phyloP scores from a whole-genome alignment of 306 rosid genomes.

The Prunus padus region DNA sequence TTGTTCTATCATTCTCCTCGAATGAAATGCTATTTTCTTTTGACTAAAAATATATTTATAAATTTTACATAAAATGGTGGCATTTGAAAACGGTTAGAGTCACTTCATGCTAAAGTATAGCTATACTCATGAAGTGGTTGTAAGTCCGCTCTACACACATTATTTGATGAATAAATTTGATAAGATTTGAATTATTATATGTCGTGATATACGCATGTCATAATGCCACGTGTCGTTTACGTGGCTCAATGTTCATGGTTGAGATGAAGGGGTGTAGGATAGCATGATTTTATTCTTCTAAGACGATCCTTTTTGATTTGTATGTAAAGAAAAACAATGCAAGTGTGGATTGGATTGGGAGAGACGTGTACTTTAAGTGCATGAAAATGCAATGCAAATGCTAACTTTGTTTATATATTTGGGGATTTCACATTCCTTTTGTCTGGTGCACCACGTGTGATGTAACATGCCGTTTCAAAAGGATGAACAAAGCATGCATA shows the following conservation, averaged over 20 bases:
- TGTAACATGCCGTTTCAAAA: slow-evolving; percentile 61
- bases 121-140: no score
- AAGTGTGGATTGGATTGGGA: neutral
- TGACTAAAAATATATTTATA: no score
- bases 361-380: slow-evolving; percentile 36
- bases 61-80: no score
- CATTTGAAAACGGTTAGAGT: no score
- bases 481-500: slow-evolving; percentile 28
- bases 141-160: no score
- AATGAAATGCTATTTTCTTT: no score
- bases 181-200: no score
- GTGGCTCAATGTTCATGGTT: neutral
- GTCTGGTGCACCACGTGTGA: slow-evolving; percentile 70
- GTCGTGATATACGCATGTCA: no score
- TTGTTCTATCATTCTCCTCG: no score
- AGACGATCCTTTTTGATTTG: neutral
- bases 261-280: neutral
- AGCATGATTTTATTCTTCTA: neutral
- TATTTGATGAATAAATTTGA: no score
- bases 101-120: no score
- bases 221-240: no score
- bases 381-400: slow-evolving; percentile 11
- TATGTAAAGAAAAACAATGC: neutral
- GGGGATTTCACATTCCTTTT: slow-evolving; percentile 65
- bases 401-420: slow-evolving; percentile 13